Conservation (phyloP, 192 early-diverging fungal genomes). For the Mortierella alpina region DNA sequence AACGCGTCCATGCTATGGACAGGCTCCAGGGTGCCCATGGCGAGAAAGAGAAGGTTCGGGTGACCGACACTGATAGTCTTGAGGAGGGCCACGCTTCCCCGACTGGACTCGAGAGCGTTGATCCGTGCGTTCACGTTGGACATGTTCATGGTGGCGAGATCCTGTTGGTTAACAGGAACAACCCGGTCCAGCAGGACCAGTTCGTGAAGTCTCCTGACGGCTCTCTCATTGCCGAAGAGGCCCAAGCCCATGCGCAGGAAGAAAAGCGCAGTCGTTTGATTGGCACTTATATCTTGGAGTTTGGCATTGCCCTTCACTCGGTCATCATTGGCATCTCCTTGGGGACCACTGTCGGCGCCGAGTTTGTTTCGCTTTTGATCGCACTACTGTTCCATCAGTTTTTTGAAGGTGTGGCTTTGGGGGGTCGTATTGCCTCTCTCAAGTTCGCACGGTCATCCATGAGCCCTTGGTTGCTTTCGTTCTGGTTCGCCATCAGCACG, state of each 20-base stretch:
- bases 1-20: conserved; percentile 16
- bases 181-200: conserved; percentile 5
- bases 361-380: conserved; percentile 66
- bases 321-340: conserved; percentile 81
- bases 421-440: conserved; percentile 74
- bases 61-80: conserved; percentile 12
- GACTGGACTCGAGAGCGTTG: neutral
- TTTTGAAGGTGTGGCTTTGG: conserved; percentile 83
- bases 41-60: conserved; percentile 1
- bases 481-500: conserved; percentile 80
- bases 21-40: neutral
- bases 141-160: conserved; percentile 48
- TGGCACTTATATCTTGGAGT: conserved; percentile 77
- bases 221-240: conserved; percentile 2
- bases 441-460: conserved; percentile 40
- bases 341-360: conserved; percentile 62
- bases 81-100: conserved; percentile 13
- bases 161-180: conserved; percentile 31
- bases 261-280: conserved; percentile 51
- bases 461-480: conserved; percentile 64
- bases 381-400: conserved; percentile 73
- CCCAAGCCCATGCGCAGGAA: neutral
- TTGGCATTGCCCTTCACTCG: conserved; percentile 84
- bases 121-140: conserved; percentile 27
- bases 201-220: neutral